These are phyloP conservation scores for Penicillium sp. DNA, from an alignment of 2,329 filamentous ascomycete genomes.

Conservation along the genomic window DNA sequence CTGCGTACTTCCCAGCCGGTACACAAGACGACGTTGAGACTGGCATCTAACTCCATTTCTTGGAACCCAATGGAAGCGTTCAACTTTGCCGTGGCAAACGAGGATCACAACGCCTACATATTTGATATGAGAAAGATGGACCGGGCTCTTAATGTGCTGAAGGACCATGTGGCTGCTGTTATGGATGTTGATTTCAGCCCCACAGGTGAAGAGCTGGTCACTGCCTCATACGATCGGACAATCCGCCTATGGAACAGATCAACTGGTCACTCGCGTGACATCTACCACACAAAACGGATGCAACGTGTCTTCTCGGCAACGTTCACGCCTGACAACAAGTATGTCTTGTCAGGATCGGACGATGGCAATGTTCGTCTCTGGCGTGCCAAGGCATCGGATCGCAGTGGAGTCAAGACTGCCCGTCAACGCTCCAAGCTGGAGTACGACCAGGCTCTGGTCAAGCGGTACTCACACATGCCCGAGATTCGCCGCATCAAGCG, in stretches of 20 bases:
- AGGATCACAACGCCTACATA: conserved; percentile 89
- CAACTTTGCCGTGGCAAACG: conserved; percentile 88
- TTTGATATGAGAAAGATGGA: conserved; percentile 94
- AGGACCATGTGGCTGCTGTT: conserved; percentile 85
- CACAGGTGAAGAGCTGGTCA: conserved; percentile 89
- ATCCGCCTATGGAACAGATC: conserved; percentile 80
- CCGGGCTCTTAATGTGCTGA: conserved; percentile 82
- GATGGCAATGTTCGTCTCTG: conserved; percentile 90
- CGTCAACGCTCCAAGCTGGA: conserved; percentile 84
- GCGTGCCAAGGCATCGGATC: conserved; percentile 79
- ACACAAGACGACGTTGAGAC: conserved; percentile 73
- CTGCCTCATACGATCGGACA: conserved; percentile 83
- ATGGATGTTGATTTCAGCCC: conserved; percentile 97
- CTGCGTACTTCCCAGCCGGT: conserved; percentile 81
- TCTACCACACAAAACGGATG: conserved; percentile 98
- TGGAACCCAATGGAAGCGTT: conserved; percentile 98
- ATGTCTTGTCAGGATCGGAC: conserved; percentile 85
- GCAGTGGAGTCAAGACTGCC: conserved; percentile 81
- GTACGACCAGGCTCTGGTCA: conserved; percentile 81
- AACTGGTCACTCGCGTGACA: conserved; percentile 80
- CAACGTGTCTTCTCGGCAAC: conserved; percentile 83
- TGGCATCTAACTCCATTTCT: conserved; percentile 77
- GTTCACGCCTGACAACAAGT: conserved; percentile 87
- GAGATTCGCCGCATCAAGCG: conserved; percentile 87
- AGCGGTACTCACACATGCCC: conserved; percentile 91